phyloP scores from a whole-genome alignment of 2,329 filamentous ascomycete genomes.

The Cadophora sp. region DNA sequence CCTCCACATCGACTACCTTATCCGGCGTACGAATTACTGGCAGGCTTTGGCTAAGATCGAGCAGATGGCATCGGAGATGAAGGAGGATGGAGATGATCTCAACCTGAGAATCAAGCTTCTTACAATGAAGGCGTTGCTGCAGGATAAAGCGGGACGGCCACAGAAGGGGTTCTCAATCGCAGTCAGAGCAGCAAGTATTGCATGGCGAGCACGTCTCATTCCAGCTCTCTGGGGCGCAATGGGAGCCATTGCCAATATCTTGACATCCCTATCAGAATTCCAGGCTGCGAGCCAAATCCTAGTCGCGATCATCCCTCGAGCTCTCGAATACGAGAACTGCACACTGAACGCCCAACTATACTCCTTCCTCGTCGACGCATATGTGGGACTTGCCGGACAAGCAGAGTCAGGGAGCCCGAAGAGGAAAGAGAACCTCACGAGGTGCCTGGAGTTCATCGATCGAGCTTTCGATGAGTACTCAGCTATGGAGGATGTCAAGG shows the following conservation, averaged over 20 bases:
- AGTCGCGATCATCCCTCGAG: constrained; percentile 67
- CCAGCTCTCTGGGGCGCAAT: constrained; percentile 68
- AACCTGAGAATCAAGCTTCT: constrained; percentile 66
- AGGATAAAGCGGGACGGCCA: constrained; percentile 63
- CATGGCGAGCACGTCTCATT: constrained; percentile 63
- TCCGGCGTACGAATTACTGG: constrained; percentile 58
- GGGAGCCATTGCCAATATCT: constrained; percentile 60
- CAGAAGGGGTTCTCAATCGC: constrained; percentile 71
- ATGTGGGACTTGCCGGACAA: constrained; percentile 67
- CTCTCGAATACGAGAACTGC: constrained; percentile 65
- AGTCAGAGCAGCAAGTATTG: constrained; percentile 67
- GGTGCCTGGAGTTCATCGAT: constrained; percentile 43
- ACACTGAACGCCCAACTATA: constrained; percentile 64
- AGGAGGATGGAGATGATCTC: constrained; percentile 65
- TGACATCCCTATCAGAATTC: constrained; percentile 67
- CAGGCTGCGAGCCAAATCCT: constrained; percentile 61
- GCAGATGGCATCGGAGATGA: constrained; percentile 55
- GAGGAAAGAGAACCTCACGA: constrained; percentile 56
- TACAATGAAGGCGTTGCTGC: constrained; percentile 65
- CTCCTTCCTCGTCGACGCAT: constrained; percentile 65
- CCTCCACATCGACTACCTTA: constrained; percentile 64
- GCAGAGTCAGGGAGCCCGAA: constrained; percentile 45
- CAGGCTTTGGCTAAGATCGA: constrained; percentile 62
- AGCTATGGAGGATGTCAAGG: constrained; percentile 62
- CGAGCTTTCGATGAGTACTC: constrained; percentile 56